These are phyloP conservation scores for Senecio squalidus DNA, from an alignment of 140 eudicot species.

Conservation along the genomic window DNA sequence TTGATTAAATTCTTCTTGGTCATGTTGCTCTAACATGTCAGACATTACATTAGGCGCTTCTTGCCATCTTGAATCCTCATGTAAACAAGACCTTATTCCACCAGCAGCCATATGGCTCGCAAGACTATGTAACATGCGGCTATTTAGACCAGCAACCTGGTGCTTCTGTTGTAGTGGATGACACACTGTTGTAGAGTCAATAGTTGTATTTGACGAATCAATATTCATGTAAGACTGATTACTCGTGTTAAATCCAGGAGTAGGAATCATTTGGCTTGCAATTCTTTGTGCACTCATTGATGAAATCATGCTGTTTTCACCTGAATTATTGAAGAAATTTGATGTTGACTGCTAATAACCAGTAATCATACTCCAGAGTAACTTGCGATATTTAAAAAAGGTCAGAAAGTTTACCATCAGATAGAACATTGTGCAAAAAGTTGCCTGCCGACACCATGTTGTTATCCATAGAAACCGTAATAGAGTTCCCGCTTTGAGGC, in stretches of 20 bases:
- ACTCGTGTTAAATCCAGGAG: constrained; percentile 67
- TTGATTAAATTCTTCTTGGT: constrained; percentile 57
- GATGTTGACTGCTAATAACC: constrained; percentile 68
- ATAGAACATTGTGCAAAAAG: constrained; percentile 39
- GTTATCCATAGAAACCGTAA: constrained; percentile 47
- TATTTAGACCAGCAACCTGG: constrained; percentile 71
- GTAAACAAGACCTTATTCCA: constrained; percentile 73
- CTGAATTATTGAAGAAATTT: constrained; percentile 38
- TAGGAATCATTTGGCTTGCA: constrained; percentile 95
- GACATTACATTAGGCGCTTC: constrained; percentile 29
- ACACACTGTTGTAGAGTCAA: constrained; percentile 49
- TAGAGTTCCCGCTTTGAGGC: constrained; percentile 68
- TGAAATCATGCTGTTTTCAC: constrained; percentile 51
- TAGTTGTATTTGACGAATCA: constrained; percentile 46
- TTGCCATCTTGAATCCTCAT: constrained; percentile 61
- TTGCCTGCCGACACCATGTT: constrained; percentile 35
- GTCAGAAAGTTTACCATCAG: constrained; percentile 38
- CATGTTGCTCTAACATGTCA: constrained; percentile 33
- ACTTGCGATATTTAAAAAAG: constrained; percentile 1
- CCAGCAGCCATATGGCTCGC: constrained; percentile 83
- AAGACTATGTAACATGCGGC: constrained; percentile 65
- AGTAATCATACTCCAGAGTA: constrained; percentile 31
- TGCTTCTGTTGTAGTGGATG: constrained; percentile 68
- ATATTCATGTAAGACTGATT: constrained; percentile 49
- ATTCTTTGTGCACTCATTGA: constrained; percentile 64